These are phyloP conservation scores for Leishmania guyanensis DNA, from an alignment of 208 protist species.

Conservation along the genomic window DNA sequence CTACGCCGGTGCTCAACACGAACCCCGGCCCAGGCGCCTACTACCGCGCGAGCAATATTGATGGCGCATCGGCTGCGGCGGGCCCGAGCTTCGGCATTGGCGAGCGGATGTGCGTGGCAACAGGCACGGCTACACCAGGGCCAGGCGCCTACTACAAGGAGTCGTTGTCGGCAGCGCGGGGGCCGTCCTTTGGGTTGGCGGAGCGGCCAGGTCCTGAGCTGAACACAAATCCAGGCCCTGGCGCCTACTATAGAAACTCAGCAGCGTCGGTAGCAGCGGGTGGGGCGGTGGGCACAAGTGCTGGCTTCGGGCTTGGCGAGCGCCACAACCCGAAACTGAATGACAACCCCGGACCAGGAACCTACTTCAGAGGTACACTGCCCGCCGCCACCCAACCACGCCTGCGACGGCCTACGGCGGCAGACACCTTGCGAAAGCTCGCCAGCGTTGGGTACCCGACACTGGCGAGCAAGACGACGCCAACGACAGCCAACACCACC, in stretches of 20 bases:
- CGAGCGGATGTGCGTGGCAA: conserved; percentile 4
- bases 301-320: conserved; percentile 13
- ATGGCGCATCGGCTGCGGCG: neutral
- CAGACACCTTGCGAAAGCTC: conserved; percentile 33
- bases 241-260: conserved; percentile 23
- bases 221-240: conserved; percentile 32
- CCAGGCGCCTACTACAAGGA: conserved; percentile 22
- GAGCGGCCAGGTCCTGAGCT: conserved; percentile 15
- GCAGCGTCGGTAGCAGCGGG: neutral
- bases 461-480: neutral
- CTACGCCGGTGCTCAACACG: conserved; percentile 2
- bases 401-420: conserved; percentile 17
- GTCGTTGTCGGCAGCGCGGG: neutral
- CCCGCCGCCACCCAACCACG: neutral
- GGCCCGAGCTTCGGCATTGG: conserved; percentile 29
- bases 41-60: conserved; percentile 5
- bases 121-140: conserved; percentile 6
- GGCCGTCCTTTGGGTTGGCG: conserved; percentile 11
- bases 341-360: conserved; percentile 23
- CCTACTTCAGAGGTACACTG: conserved; percentile 16
- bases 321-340: conserved; percentile 1
- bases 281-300: neutral
- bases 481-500: neutral
- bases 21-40: conserved; percentile 5
- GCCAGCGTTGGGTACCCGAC: conserved; percentile 38